Evolutionary conservation across 169 alveolate species (phyloP), one percentile per base, ranked within the genome.

Genomic region (Plasmodium vivax): DNA sequence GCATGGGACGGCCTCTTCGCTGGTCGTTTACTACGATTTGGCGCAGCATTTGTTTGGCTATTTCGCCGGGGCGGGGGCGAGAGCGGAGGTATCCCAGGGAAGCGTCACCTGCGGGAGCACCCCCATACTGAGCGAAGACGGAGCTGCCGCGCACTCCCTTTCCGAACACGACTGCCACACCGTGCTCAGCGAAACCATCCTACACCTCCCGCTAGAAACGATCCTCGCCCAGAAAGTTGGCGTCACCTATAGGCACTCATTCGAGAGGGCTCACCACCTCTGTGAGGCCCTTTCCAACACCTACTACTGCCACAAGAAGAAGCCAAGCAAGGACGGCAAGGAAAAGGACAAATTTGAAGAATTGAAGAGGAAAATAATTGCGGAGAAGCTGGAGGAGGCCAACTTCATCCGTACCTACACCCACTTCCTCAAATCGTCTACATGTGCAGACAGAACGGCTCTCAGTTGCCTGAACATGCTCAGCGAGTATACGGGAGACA

Each of bases 291-390:
- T 90, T 7, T n/a, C 23, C 32, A 82, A 90, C 73, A 71, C 10
- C n/a, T 90, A 90, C 62, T 90, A 90, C 54, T 90, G 88, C 45
- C 73, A 62, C n/a, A 71, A 34, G 75, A 82, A 90, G 62, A 88
- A 88, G 72, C 45, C 32, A 80, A 27, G 54, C 23, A 90, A 62
- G 38, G 83, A 81, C 32, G 83, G 32, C 68, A 90, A 80, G 36
- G 84, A 80, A 16, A 82, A 45, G 83, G 56, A 71, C 8, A 43
- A 80, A 68, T 58, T 58, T 74, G 91, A 62, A 23, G 84, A 90
- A 41, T 34, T 90, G 58, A 90, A 32, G 74, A 74, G 73, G 54
- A 90, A 81, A 41, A 41, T 90, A 43, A 30, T 58, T 30, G 91
- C 36, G 32, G 27, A 32, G 23, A 90, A 80, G 12, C 34, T 90